Evolutionary conservation across 2,329 filamentous ascomycete genomes (phyloP), one percentile per base, ranked within the genome.

Genomic region (Paecilomyces fulvus): DNA sequence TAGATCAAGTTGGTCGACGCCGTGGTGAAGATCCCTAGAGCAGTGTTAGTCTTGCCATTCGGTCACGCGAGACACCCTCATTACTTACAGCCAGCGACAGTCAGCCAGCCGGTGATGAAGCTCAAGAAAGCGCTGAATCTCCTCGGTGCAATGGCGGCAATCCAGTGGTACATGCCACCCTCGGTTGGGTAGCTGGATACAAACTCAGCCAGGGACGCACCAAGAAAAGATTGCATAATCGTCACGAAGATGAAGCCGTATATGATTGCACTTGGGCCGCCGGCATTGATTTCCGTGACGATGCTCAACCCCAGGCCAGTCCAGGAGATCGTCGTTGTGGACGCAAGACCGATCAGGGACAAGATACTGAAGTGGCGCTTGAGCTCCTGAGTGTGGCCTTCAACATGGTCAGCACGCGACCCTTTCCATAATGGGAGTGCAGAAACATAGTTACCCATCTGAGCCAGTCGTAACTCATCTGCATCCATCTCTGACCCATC

Each of bases 111-210:
- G 0, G 76, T 77, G 21, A 72, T 63, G 59, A 78, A 79, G 49
- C 75, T 77, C 60, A 79, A 58, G 46, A 75, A 64, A 20, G 70
- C 72, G 11, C 70, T 75, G 48, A 67, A 67, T 48, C 62, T 63
- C 33, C 65, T 68, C 0, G 77, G 77, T 3, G 77, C 75, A 25
- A 80, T 70, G 0, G 74, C 75, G 6, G 76, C 77, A 43, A 78
- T 77, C 78, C 78, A 80, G 61, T 79, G 77, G 56, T 80, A 80
- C 75, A 78, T 78, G 49, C 77, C 77, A 21, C 77, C 78, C 53
- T 75, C 74, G 9, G 75, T 77, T 3, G 78, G 78, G 56, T 79
- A 79, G 1, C 74, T 73, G 3, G 75, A 78, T 8, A 78, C 76
- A 54, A 80, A 74, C 59, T 80, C 77, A 8, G 75, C 74, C 20